Evolutionary conservation across 225 moss, liverwort and hornwort genomes (phyloP).

Genomic region (Anthoceros angustus): DNA sequence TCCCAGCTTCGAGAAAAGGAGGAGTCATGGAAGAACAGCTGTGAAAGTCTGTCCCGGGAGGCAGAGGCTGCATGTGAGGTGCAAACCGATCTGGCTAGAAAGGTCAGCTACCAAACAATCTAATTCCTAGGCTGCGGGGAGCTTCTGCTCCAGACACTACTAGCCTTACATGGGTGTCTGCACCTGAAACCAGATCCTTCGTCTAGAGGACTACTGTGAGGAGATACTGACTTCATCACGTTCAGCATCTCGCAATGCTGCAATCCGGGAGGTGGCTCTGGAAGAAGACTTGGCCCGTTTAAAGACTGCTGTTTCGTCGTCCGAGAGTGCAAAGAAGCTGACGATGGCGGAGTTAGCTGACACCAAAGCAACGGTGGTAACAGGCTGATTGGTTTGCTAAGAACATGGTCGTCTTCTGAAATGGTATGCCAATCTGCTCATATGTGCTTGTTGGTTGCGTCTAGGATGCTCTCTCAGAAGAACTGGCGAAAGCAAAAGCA

Average conservation of each 20-base stretch:
- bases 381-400: neutral
- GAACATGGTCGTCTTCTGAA: neutral
- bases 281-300: constrained; percentile 20
- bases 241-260: constrained; percentile 14
- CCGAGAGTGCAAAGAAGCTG: constrained; percentile 21
- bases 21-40: constrained; percentile 17
- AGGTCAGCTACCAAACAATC: constrained; percentile 11
- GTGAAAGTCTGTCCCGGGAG: constrained; percentile 17
- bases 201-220: constrained; percentile 19
- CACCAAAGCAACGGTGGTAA: neutral
- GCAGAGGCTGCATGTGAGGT: constrained; percentile 21
- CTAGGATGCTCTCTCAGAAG: neutral
- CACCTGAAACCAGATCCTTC: constrained; percentile 14
- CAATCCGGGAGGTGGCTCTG: constrained; percentile 14
- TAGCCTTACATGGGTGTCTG: neutral
- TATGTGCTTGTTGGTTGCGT: neutral
- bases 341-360: constrained; percentile 17
- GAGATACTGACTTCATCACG: constrained; percentile 16
- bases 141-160: neutral
- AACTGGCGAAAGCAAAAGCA: neutral
- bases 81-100: constrained; percentile 19
- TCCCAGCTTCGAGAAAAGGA: constrained; percentile 18
- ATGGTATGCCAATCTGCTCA: neutral
- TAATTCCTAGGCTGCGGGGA: neutral
- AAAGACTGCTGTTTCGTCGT: constrained; percentile 17